A percentile compares a stretch with the other conserved stretches of the same genome.
These are phyloP conservation scores for Aureobasidium sp. DNA, from an alignment of 2,329 filamentous ascomycete genomes.

Conservation along the genomic window DNA sequence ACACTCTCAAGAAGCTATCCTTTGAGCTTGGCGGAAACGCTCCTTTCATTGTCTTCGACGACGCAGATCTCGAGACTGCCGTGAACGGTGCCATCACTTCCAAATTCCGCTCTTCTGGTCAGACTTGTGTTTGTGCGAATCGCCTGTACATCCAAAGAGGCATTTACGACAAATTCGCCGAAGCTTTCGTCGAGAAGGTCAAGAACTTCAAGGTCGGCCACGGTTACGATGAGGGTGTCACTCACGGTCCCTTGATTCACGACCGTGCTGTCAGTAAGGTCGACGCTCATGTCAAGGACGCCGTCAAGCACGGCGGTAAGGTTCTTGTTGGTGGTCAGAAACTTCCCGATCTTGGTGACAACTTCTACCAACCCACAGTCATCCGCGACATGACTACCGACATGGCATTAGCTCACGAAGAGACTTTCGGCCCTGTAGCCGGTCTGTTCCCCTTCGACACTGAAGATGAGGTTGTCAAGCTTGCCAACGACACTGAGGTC, in stretches of 20 bases:
- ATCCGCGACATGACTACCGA: slow-evolving; percentile 86
- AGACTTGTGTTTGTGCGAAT: slow-evolving; percentile 90
- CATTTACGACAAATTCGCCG: slow-evolving; percentile 80
- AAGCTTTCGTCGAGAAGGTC: slow-evolving; percentile 76
- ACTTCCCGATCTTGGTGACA: slow-evolving; percentile 77
- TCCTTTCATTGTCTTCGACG: slow-evolving; percentile 97
- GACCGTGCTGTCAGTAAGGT: slow-evolving; percentile 84
- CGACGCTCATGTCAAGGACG: slow-evolving; percentile 82
- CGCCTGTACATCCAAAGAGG: slow-evolving; percentile 82
- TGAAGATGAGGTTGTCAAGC: slow-evolving; percentile 85
- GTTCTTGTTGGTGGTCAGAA: slow-evolving; percentile 80
- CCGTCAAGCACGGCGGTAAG: slow-evolving; percentile 78
- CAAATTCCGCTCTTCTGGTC: slow-evolving; percentile 95
- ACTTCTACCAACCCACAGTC: slow-evolving; percentile 93
- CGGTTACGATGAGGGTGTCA: slow-evolving; percentile 75
- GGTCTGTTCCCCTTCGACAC: slow-evolving; percentile 90
- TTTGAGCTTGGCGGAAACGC: slow-evolving; percentile 97
- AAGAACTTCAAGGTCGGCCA: slow-evolving; percentile 78
- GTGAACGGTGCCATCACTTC: slow-evolving; percentile 84
- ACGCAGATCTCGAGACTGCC: slow-evolving; percentile 85
- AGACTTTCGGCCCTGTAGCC: slow-evolving; percentile 96
- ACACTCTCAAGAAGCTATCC: slow-evolving; percentile 86
- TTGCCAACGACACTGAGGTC: slow-evolving; percentile 86
- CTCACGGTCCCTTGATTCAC: slow-evolving; percentile 89
- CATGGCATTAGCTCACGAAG: slow-evolving; percentile 87